Evolutionary conservation across 352 stramenopile species (phyloP), one percentile per base, ranked within the genome.

Genomic region (Pythium rishiriense): DNA sequence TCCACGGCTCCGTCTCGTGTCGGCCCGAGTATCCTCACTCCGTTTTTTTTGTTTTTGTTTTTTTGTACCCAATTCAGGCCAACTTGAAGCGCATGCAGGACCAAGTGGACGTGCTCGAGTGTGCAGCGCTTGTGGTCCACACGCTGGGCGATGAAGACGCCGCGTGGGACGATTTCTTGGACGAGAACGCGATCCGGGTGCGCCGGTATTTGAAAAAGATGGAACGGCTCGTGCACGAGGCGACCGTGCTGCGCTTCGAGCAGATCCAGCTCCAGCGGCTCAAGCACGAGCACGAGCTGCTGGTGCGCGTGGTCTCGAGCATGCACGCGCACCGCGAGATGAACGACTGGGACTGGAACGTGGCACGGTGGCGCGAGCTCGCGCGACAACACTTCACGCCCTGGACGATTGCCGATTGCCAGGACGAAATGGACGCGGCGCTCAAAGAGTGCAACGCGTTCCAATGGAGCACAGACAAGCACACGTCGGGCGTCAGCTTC

Each of bases 381-480:
- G 33, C 33, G 33, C 2, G 7, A 39, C 10, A 39, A 14, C 25
- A 37, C 26, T 60, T 60, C 53, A 15, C 24, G 14, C 35, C 41
- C 25, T 22, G 41, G 53, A 49, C 24, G 12, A 11, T 41, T 6
- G 12, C 47, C 2, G 12, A 51, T 21, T 60, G 53, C 25, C 14
- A 26, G 6, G 12, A 51, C 15, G 14, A 35, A n/a, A 60, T 60
- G 1, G 19, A 39, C 0, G 22, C n/a, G 4, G 37, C 53, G 25
- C 35, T 60, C 22, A 46, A 50, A 9, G 24, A 60, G 24, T 41
- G 47, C 6, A 19, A 35, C 17, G n/a, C 12, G 37, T 60, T 60
- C 31, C 35, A 22, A 22, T 37, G 11, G 37, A 48, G 53, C 31
- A 37, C 31, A 11, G 39, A 60, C 12, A 45, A 29, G 7, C 22